Conservation (phyloP, 345 rosid genomes). For the Arabis hirsuta region DNA sequence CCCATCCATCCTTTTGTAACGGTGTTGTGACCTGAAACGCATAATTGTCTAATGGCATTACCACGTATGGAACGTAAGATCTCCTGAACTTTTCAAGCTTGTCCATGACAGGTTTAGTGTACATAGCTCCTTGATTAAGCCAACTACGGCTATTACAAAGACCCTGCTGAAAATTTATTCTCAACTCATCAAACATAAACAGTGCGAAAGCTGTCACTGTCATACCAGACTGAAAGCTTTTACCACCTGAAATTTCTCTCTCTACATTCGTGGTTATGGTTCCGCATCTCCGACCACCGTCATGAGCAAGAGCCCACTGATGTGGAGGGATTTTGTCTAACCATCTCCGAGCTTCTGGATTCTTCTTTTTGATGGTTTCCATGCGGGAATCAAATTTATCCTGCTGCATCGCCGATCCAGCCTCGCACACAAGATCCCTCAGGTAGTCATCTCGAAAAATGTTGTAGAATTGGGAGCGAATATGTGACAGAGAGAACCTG, state of each 20-base stretch:
- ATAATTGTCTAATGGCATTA: conserved; percentile 14
- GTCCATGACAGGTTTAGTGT: too few relatives aligned
- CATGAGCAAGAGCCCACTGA: conserved; percentile 32
- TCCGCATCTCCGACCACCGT: conserved; percentile 14
- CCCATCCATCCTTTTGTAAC: neutral
- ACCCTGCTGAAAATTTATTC: too few relatives aligned
- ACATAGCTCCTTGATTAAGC: too few relatives aligned
- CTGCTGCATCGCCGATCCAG: neutral
- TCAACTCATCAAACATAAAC: too few relatives aligned
- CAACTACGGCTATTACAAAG: too few relatives aligned
- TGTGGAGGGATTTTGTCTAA: conserved; percentile 10
- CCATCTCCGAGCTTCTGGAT: conserved; percentile 12
- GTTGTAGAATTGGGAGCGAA: neutral
- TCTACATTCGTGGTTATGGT: neutral
- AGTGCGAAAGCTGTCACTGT: too few relatives aligned
- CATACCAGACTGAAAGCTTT: neutral
- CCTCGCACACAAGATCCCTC: neutral
- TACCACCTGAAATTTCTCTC: too few relatives aligned
- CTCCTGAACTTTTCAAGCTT: conserved; percentile 3
- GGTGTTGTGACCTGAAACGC: conserved; percentile 14
- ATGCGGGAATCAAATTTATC: conserved; percentile 5
- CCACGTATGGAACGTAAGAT: neutral
- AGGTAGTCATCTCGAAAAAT: too few relatives aligned
- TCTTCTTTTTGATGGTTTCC: neutral
- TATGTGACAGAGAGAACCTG: neutral